phyloP scores from a whole-genome alignment of 768 basidiomycete species.

The Coprinopsis strossmayeri region DNA sequence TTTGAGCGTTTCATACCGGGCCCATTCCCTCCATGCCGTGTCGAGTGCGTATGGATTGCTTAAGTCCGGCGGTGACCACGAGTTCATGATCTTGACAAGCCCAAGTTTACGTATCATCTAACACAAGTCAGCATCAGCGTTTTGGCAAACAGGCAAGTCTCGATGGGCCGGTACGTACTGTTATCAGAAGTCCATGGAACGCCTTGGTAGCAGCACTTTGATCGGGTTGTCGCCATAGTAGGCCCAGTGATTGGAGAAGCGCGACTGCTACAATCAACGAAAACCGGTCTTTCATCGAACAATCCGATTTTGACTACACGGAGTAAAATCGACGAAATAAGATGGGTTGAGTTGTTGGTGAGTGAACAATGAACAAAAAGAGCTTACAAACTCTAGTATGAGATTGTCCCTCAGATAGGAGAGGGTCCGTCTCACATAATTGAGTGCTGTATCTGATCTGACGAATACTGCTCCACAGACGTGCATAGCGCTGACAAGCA shows the following conservation, averaged over 20 bases:
- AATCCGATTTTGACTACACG: conserved; percentile 30
- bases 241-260: conserved; percentile 52
- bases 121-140: too few relatives aligned
- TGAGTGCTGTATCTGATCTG: conserved; percentile 38
- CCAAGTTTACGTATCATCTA: conserved; percentile 44
- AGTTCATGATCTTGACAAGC: conserved; percentile 33
- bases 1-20: conserved; percentile 49
- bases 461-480: conserved; percentile 57
- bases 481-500: conserved; percentile 51
- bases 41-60: conserved; percentile 29
- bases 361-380: conserved; percentile 9
- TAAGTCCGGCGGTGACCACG: conserved; percentile 39
- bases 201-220: conserved; percentile 42
- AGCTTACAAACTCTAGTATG: conserved; percentile 50
- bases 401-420: conserved; percentile 39
- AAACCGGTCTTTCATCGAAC: conserved; percentile 29
- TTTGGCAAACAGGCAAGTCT: too few relatives aligned
- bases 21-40: conserved; percentile 52
- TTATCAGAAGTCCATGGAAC: conserved; percentile 58
- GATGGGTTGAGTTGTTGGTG: not conserved
- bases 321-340: not conserved
- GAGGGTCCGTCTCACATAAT: conserved; percentile 42
- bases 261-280: conserved; percentile 41
- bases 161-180: conserved; percentile 31
- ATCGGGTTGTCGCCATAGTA: conserved; percentile 44